phyloP scores from a whole-genome alignment of 805 yeast genomes.

The Yarrowia osloensis region DNA sequence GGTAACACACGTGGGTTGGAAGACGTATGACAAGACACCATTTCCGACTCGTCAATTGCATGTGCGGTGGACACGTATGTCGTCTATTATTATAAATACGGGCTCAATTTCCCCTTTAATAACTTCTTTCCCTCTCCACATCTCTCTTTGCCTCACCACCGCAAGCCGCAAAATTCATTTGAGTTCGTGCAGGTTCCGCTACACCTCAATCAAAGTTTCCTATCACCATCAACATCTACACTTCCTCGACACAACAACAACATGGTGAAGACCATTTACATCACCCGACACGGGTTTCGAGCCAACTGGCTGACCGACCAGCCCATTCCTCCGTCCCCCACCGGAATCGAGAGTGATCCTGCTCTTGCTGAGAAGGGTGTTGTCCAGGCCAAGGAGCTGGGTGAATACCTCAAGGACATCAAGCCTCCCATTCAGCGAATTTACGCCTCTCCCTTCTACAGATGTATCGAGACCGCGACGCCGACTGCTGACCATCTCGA shows the following conservation, averaged over 20 bases:
- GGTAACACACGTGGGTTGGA: too few species aligned
- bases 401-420: slow-evolving; percentile 51
- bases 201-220: background rate
- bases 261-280: slow-evolving; percentile 40
- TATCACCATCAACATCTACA: background rate
- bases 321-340: slow-evolving; percentile 70
- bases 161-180: background rate
- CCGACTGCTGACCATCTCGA: slow-evolving; percentile 66
- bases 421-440: slow-evolving; percentile 68
- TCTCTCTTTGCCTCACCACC: background rate
- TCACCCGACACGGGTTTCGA: slow-evolving; percentile 71
- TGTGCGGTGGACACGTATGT: background rate
- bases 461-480: slow-evolving; percentile 80
- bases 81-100: too few species aligned
- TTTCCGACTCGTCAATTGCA: too few species aligned
- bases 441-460: slow-evolving; percentile 80
- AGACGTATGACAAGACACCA: too few species aligned
- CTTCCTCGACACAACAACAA: background rate
- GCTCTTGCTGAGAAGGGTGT: slow-evolving; percentile 85
- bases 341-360: slow-evolving; percentile 90
- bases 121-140: background rate
- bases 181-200: background rate
- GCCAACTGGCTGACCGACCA: slow-evolving; percentile 73
- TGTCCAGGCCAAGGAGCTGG: slow-evolving; percentile 82
- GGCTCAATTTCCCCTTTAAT: background rate